Conservation (phyloP, 139 green algal genomes). For the Chlamydomonas sp. region DNA sequence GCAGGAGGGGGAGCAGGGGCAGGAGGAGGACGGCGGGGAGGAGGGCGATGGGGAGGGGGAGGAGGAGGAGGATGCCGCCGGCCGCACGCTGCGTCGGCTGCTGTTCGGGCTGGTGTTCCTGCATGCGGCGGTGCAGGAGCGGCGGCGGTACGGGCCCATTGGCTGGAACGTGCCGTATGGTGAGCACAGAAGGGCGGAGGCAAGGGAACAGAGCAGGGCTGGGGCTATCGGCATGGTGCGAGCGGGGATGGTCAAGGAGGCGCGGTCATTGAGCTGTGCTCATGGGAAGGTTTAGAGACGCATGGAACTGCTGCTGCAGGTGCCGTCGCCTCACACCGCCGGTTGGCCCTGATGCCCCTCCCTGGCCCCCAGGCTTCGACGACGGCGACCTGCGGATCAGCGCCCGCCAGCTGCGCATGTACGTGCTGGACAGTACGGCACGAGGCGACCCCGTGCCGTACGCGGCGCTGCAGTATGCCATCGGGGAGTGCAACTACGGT, state of each 20-base stretch:
- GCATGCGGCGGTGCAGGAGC: constrained; percentile 61
- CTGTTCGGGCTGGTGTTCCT: constrained; percentile 61
- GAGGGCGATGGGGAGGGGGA: not conserved
- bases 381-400: constrained; percentile 76
- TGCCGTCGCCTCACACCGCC: too few relatives aligned
- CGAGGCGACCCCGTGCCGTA: constrained; percentile 50
- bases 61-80: constrained; percentile 25
- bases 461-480: constrained; percentile 64
- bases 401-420: constrained; percentile 72
- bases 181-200: constrained; percentile 54
- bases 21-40: not conserved
- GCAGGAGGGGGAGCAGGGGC: not conserved
- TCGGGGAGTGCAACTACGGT: constrained; percentile 83
- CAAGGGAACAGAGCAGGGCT: too few relatives aligned
- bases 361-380: constrained; percentile 56
- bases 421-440: constrained; percentile 55
- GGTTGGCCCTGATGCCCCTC: not conserved
- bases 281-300: not conserved
- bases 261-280: too few relatives aligned
- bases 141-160: constrained; percentile 71
- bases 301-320: not conserved
- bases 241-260: too few relatives aligned
- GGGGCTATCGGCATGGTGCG: too few relatives aligned
- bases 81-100: constrained; percentile 42
- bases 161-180: constrained; percentile 68